phyloP scores from a whole-genome alignment of 495 filamentous ascomycete genomes.

The Podospora pseudoanserina region DNA sequence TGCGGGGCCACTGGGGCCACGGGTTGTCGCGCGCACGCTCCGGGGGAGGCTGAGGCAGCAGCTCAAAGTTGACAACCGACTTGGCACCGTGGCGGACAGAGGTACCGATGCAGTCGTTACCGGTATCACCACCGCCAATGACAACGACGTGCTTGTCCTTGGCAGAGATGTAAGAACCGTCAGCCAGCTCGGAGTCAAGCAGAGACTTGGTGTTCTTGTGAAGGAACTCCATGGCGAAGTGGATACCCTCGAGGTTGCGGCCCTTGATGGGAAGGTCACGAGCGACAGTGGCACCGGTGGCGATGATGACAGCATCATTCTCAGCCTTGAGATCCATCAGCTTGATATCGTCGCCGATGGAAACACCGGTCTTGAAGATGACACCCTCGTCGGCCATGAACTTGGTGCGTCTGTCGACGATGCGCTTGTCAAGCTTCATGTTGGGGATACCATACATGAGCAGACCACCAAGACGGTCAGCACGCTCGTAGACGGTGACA shows the following conservation, averaged over 20 bases:
- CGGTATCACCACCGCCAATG: slow-evolving; percentile 97
- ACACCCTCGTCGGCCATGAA: slow-evolving; percentile 94
- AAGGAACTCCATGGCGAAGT: slow-evolving; percentile 98
- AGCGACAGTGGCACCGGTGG: slow-evolving; percentile 95
- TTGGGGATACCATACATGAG: slow-evolving; percentile 99
- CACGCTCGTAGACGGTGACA: slow-evolving; percentile 93
- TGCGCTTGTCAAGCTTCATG: slow-evolving; percentile 99
- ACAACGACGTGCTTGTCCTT: slow-evolving; percentile 97
- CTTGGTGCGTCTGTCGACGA: slow-evolving; percentile 93
- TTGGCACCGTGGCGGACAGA: slow-evolving; percentile 97
- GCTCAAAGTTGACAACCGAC: slow-evolving; percentile 95
- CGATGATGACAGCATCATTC: slow-evolving; percentile 87
- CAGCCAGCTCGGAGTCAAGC: slow-evolving; percentile 83
- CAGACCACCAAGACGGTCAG: slow-evolving; percentile 88
- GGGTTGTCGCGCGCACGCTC: slow-evolving; percentile 96
- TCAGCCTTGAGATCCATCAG: slow-evolving; percentile 70
- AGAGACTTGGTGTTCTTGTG: slow-evolving; percentile 98
- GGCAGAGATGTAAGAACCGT: slow-evolving; percentile 90
- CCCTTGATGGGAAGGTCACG: slow-evolving; percentile 92
- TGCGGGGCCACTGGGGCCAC: slow-evolving; percentile 98
- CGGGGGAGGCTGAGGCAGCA: slow-evolving; percentile 89
- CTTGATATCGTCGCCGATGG: slow-evolving; percentile 76
- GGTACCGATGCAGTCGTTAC: slow-evolving; percentile 99
- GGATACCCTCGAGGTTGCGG: slow-evolving; percentile 87
- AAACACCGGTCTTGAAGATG: slow-evolving; percentile 70